Evolutionary conservation across 1,139 yeast genomes (phyloP).

Genomic region (Blastobotrys persicus): DNA sequence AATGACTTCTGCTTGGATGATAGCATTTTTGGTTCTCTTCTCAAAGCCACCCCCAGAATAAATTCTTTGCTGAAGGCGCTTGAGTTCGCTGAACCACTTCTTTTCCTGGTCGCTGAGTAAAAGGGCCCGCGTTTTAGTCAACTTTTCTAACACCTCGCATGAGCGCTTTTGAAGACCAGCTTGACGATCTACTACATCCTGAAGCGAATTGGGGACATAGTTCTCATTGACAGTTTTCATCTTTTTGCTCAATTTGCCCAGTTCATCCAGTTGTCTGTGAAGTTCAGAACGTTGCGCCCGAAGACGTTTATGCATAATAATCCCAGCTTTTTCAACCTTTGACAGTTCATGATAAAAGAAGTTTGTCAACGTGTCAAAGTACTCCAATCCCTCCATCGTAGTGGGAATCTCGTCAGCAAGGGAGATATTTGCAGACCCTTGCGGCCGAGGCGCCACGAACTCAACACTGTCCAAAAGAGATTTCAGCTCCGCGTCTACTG

Average conservation of each 20-base stretch:
- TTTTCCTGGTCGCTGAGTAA: conserved; percentile 44
- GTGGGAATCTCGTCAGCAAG: conserved; percentile 19
- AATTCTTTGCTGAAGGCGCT: conserved; percentile 28
- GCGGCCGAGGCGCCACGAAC: conserved; percentile 10
- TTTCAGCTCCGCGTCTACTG: conserved; percentile 17
- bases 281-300: conserved; percentile 38
- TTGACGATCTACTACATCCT: conserved; percentile 34
- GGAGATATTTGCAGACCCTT: conserved; percentile 1
- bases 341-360: conserved; percentile 30
- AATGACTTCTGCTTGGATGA: conserved; percentile 20
- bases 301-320: conserved; percentile 35
- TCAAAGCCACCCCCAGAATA: conserved; percentile 25
- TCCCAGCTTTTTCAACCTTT: conserved; percentile 34
- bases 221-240: conserved; percentile 28
- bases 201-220: conserved; percentile 15
- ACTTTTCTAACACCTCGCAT: conserved; percentile 31
- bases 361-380: conserved; percentile 30
- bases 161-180: conserved; percentile 36
- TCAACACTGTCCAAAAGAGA: conserved; percentile 12
- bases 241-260: conserved; percentile 26
- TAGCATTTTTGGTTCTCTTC: conserved; percentile 23
- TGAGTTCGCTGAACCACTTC: conserved; percentile 47
- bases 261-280: conserved; percentile 39
- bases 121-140: conserved; percentile 31
- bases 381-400: conserved; percentile 27